A percentile compares a stretch with the other conserved stretches of the same genome.
phyloP scores from a whole-genome alignment of 768 basidiomycete genomes.

The Boletellus sp. region DNA sequence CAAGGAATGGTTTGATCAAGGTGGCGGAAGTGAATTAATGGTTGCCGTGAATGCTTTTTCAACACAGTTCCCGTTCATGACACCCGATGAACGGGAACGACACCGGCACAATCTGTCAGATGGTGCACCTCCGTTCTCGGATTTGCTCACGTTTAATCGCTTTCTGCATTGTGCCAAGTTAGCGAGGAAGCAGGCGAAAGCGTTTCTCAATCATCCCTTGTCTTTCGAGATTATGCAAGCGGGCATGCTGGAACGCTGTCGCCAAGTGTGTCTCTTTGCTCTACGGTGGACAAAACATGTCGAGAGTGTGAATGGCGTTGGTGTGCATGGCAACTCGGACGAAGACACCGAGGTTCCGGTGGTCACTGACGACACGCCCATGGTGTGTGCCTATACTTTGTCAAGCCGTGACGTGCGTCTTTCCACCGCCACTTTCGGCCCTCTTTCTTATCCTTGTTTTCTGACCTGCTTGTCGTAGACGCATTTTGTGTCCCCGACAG shows the following conservation, averaged over 20 bases:
- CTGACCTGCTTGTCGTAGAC: slow-evolving; percentile 1
- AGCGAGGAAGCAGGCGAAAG: slow-evolving; percentile 36
- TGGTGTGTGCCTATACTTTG: slow-evolving; percentile 12
- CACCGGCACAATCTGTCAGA: not conserved
- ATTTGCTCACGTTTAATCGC: slow-evolving; percentile 42
- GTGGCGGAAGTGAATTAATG: slow-evolving; percentile 43
- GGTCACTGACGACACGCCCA: not conserved
- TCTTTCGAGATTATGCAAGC: slow-evolving; percentile 40
- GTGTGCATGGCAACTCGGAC: not conserved
- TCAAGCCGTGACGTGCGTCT: slow-evolving; percentile 25
- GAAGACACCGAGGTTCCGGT: slow-evolving; percentile 4
- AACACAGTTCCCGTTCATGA: slow-evolving; percentile 47
- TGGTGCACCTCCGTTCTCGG: slow-evolving; percentile 36
- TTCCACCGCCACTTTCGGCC: not conserved
- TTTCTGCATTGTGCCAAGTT: slow-evolving; percentile 42
- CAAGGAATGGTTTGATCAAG: slow-evolving; percentile 41
- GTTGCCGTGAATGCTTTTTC: slow-evolving; percentile 43
- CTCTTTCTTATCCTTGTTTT: not conserved
- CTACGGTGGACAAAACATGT: slow-evolving; percentile 24
- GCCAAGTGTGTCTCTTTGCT: slow-evolving; percentile 5
- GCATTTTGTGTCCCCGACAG: not conserved
- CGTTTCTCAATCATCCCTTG: slow-evolving; percentile 40
- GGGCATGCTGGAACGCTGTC: not conserved
- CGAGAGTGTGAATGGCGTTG: not conserved
- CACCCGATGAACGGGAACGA: slow-evolving; percentile 25